Evolutionary conservation across 495 filamentous ascomycete species (phyloP).

Genomic region (Aspergillus affinis): DNA sequence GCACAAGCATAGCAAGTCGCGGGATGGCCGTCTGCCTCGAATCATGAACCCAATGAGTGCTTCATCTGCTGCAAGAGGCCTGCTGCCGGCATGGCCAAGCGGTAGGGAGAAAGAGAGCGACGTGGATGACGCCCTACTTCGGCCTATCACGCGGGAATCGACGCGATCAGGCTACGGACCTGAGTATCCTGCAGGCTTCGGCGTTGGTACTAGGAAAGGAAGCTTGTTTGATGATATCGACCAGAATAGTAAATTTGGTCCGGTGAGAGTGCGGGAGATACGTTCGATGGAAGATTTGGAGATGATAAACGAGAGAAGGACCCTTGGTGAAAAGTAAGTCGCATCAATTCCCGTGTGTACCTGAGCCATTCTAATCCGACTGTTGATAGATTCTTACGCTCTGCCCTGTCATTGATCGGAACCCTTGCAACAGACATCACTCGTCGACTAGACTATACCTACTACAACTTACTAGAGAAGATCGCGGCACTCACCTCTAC

Average conservation of each 20-base stretch:
- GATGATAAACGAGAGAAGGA: conserved; percentile 38
- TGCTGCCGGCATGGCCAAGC: conserved; percentile 37
- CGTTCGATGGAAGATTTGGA: conserved; percentile 44
- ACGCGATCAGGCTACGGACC: conserved; percentile 37
- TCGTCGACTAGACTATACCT: conserved; percentile 77
- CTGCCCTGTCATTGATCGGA: conserved; percentile 38
- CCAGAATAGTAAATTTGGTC: conserved; percentile 28
- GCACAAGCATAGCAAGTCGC: conserved; percentile 39
- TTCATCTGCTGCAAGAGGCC: conserved; percentile 32
- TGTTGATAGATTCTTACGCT: conserved; percentile 34
- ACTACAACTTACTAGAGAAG: conserved; percentile 81
- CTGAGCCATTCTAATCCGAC: background rate
- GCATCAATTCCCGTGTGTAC: background rate
- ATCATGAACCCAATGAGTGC: conserved; percentile 41
- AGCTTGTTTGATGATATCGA: conserved; percentile 36
- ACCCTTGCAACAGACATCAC: conserved; percentile 57
- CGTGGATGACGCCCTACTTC: conserved; percentile 33
- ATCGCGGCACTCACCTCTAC: conserved; percentile 66
- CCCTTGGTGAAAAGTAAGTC: conserved; percentile 49
- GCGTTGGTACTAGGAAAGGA: conserved; percentile 30
- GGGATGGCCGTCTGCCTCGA: conserved; percentile 36
- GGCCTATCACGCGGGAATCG: conserved; percentile 34
- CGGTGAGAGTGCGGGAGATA: conserved; percentile 35
- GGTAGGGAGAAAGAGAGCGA: conserved; percentile 37
- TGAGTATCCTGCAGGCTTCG: conserved; percentile 29